phyloP scores from a whole-genome alignment of 306 rosid genomes.

The Trifolium repens region DNA sequence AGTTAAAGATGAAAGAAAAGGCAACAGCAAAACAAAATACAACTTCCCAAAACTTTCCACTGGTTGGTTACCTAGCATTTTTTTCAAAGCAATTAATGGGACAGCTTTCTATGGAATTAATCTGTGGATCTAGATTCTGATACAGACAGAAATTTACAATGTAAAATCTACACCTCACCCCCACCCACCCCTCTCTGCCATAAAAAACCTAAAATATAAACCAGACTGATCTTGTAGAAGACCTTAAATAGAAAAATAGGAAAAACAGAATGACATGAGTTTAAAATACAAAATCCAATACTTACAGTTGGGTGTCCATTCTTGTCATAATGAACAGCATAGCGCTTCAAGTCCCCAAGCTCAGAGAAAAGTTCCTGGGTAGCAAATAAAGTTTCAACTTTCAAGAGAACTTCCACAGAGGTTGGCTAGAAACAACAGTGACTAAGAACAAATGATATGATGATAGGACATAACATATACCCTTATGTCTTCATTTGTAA shows the following conservation, averaged over 20 bases:
- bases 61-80: neutral
- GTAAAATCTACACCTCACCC: neutral
- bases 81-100: neutral
- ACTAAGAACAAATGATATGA: slow-evolving; percentile 55
- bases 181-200: neutral
- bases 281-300: slow-evolving; percentile 18
- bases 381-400: slow-evolving; percentile 71
- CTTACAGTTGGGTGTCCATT: slow-evolving; percentile 91
- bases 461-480: slow-evolving; percentile 66
- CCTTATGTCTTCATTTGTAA: slow-evolving; percentile 98
- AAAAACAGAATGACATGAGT: neutral
- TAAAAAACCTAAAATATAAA: neutral
- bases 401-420: slow-evolving; percentile 61
- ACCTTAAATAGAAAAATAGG: neutral
- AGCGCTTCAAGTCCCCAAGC: slow-evolving; percentile 87
- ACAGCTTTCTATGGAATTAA: neutral
- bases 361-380: slow-evolving; percentile 95
- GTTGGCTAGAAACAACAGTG: slow-evolving; percentile 49
- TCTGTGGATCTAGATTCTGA: neutral
- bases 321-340: slow-evolving; percentile 88
- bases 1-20: neutral
- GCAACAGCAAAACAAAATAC: neutral
- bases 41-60: slow-evolving; percentile 1
- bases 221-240: neutral
- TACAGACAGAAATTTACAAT: neutral